Evolutionary conservation across 164 flowering plant genomes (phyloP), one percentile per base, ranked within the genome.

Genomic region (Tetrastigma voinierianum): DNA sequence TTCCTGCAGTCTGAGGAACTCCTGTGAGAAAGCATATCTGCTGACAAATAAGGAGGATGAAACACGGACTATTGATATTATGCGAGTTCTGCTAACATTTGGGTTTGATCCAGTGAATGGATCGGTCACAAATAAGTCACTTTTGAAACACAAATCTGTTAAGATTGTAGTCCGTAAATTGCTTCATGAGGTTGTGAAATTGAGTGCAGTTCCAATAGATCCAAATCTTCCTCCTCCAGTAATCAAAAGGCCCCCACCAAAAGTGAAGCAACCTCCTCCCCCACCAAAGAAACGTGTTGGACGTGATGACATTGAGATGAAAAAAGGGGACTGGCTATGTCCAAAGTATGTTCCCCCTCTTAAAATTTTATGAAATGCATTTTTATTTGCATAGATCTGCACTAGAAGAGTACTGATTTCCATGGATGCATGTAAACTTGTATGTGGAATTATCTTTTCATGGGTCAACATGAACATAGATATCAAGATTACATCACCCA

Each of bases 281-380:
- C 90, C 93, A 64, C 98, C 96, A 61, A 96, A 72, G 83, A 96
- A 69, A 73, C 86, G 99, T 46, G 91, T 96, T 49, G 99, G 99
- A 44, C 91, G 97, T 46, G 91, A 90, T 68, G 99, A 96, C 68
- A 60, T 96, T 76, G 99, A 96, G 80, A 96, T 96, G 99, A 96
- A 96, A 75, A 96, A 88, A 71, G 99, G 99, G 8, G 99, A 96
- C 73, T 96, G 99, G 99, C 83, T 93, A 19, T 96, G 99, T 78
- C 83, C 90, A 2, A 96, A 96, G 99, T 96, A 96, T 61, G 87
- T 75, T 21, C 45, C 56, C 60, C 16, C 54, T 46, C 66, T 17
- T 17, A 2, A 10, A n/a, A 24, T 43, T 67, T 46, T 66, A 51
- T 60, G 43, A 16, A 64, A 55, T 57, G 24, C 21, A 62, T 14